Evolutionary conservation across 768 basidiomycete species (phyloP), one percentile per base, ranked within the genome.

Genomic region (Paxillus involutus): DNA sequence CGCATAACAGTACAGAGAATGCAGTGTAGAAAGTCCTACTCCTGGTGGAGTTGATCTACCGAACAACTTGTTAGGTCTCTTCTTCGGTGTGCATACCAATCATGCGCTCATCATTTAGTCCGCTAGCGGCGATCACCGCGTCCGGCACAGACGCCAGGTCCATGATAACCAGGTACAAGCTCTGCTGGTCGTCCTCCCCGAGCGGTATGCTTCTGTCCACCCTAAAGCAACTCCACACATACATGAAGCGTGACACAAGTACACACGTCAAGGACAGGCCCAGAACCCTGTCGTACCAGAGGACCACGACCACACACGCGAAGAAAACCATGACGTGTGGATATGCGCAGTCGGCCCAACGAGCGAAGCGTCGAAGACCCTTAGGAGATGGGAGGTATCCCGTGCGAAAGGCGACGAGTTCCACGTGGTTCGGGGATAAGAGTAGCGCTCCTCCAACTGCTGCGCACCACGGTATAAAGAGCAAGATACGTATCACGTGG

Each of bases 401-500:
- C 1, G 63, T 13, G 17, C 47, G 44, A 51, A 73, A 73, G 11
- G 68, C 51, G 55, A 73, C 58, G 40, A 41, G 37, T 26, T 67
- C 69, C 21, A 67, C 58, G 30, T 63, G 53, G 16, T 30, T 40
- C 9, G 73, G 71, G 44, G 61, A 66, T 26, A 74, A 54, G 19
- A 72, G 52, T 44, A 73, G 53, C 32, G 65, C 53, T 11, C 66
- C 70, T 33, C 73, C 73, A 36, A 74, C 73, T 24, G 61, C 59
- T 32, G 61, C 55, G 45, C 72, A 74, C 73, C 73, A 74, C 2
- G 73, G 73, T 16, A 71, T 19, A 59, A 74, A 74, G 44, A 68
- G 26, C 35, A 63, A 45, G 33, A 56, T 8, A 2, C 63, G 67
- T 17, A 70, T 42, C 1, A 56, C 1, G 14, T 47, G 9, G 29